Conservation (phyloP, 2,329 filamentous ascomycete species). For the Blastomyces gilchristii region DNA sequence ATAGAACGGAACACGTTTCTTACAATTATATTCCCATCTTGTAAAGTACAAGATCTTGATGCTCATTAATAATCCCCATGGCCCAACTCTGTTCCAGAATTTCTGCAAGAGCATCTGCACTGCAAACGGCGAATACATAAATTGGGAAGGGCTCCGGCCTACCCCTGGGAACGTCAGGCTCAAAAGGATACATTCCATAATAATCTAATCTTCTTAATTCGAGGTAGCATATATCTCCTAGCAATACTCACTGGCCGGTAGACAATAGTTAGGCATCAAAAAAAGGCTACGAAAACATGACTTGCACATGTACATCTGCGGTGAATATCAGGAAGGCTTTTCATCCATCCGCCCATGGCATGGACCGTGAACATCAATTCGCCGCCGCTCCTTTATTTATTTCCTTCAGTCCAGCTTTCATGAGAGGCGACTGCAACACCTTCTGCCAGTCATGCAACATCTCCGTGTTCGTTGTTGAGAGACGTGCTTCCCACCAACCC, state of each 20-base stretch:
- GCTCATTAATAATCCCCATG: background rate
- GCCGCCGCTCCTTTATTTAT: background rate
- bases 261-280: background rate
- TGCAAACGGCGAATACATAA: background rate
- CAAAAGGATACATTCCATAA: background rate
- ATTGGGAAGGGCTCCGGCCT: background rate
- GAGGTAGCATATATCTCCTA: background rate
- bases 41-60: background rate
- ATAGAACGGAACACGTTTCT: background rate
- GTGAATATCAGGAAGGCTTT: background rate
- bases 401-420: conserved; percentile 9
- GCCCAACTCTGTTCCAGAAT: background rate
- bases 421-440: conserved; percentile 16
- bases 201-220: background rate
- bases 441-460: conserved; percentile 38
- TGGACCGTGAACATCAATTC: background rate
- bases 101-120: background rate
- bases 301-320: background rate
- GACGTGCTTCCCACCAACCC: conserved; percentile 36
- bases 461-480: conserved; percentile 35
- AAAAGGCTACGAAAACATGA: background rate
- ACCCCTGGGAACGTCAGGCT: background rate
- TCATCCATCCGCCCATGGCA: background rate
- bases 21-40: background rate
- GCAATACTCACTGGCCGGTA: background rate